phyloP scores from a whole-genome alignment of 805 yeast genomes.

The Yamadazyma laniorum region DNA sequence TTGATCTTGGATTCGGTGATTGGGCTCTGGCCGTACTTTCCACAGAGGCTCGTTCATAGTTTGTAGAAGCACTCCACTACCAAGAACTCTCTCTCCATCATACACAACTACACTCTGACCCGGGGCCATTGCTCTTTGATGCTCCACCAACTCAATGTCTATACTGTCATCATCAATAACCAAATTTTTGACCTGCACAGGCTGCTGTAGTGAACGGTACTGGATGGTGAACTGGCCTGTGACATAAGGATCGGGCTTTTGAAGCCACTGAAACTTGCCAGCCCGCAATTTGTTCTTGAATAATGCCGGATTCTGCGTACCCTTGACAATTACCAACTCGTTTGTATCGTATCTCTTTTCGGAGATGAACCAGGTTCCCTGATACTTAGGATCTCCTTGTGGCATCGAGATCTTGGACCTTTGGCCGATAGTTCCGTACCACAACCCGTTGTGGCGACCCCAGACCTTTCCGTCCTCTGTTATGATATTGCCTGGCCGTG shows the following conservation, averaged over 20 bases:
- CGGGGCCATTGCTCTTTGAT: conserved; percentile 76
- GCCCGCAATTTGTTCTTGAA: conserved; percentile 45
- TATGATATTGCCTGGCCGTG: conserved; percentile 76
- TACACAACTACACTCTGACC: conserved; percentile 86
- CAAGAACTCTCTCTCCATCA: conserved; percentile 62
- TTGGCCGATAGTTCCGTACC: conserved; percentile 97
- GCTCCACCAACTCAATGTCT: conserved; percentile 39
- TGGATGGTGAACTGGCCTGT: conserved; percentile 43
- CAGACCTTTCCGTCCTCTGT: conserved; percentile 71
- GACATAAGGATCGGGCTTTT: conserved; percentile 6
- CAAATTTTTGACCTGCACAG: conserved; percentile 36
- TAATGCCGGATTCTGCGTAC: conserved; percentile 57
- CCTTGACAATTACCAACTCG: conserved; percentile 76
- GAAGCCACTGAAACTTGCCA: conserved; percentile 35
- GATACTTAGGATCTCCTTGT: conserved; percentile 72
- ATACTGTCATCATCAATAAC: conserved; percentile 19
- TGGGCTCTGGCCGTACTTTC: no score
- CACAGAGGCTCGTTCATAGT: neutral
- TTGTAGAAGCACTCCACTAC: conserved; percentile 34
- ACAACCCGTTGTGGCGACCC: conserved; percentile 82
- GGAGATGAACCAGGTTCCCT: conserved; percentile 85
- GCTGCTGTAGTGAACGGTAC: conserved; percentile 69
- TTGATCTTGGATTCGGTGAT: no score
- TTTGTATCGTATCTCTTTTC: conserved; percentile 64
- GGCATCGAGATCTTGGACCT: conserved; percentile 79